Evolutionary conservation across 768 basidiomycete genomes (phyloP).

Genomic region (Rhizopogon roseolus): DNA sequence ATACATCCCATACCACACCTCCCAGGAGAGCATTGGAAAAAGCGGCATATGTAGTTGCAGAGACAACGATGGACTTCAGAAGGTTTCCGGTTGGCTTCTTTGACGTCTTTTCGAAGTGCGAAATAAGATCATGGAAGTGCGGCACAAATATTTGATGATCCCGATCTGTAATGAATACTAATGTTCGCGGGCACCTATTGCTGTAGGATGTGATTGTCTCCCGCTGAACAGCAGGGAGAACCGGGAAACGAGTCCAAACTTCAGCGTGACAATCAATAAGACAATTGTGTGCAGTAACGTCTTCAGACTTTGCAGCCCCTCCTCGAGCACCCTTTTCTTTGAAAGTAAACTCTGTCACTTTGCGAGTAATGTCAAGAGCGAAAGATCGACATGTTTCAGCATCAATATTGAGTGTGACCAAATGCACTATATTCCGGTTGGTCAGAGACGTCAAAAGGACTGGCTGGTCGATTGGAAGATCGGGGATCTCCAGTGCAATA

Average conservation of each 20-base stretch:
- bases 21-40: slow-evolving; percentile 17
- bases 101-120: slow-evolving; percentile 41
- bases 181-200: slow-evolving; percentile 26
- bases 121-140: slow-evolving; percentile 43
- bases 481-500: slow-evolving; percentile 30
- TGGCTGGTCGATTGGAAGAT: slow-evolving; percentile 13
- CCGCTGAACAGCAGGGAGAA: slow-evolving; percentile 46
- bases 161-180: slow-evolving; percentile 41
- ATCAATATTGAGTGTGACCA: slow-evolving; percentile 34
- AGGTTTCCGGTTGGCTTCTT: slow-evolving; percentile 47
- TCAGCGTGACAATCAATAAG: slow-evolving; percentile 51
- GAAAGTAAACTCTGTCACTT: slow-evolving; percentile 53
- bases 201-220: slow-evolving; percentile 34
- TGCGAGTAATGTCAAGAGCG: slow-evolving; percentile 48
- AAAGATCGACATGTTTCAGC: slow-evolving; percentile 33
- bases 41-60: slow-evolving; percentile 22
- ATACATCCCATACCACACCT: slow-evolving; percentile 23
- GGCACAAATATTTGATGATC: slow-evolving; percentile 29
- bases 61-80: slow-evolving; percentile 34
- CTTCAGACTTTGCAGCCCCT: slow-evolving; percentile 9
- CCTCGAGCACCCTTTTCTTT: slow-evolving; percentile 32
- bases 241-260: slow-evolving; percentile 59
- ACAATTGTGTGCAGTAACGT: slow-evolving; percentile 37
- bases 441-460: slow-evolving; percentile 41
- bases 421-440: slow-evolving; percentile 35